Evolutionary conservation across 352 stramenopile genomes (phyloP).

Genomic region (Pythium phragmitis): DNA sequence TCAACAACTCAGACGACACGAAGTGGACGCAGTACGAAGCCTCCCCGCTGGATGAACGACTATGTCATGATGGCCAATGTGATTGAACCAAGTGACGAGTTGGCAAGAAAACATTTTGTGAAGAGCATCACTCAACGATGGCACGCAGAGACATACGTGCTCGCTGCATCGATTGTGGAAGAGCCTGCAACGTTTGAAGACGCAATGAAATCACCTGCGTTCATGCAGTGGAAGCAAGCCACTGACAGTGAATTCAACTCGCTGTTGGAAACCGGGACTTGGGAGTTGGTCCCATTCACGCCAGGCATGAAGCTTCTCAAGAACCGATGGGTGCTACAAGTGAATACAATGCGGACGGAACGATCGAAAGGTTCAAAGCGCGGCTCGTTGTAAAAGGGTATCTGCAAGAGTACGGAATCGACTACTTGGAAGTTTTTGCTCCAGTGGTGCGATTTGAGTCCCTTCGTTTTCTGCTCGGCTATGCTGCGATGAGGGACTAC

Average conservation of each 20-base stretch:
- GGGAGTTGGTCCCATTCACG: conserved; percentile 6
- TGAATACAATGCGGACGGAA: conserved; percentile 3
- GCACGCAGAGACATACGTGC: background rate
- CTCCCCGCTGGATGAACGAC: conserved; percentile 1
- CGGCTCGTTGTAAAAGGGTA: conserved; percentile 8
- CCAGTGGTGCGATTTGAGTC: background rate
- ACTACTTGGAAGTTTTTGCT: conserved; percentile 2
- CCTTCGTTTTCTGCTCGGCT: background rate
- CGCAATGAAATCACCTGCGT: background rate
- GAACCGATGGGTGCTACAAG: conserved; percentile 2
- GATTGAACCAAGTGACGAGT: conserved; percentile 4
- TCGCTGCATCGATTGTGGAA: background rate
- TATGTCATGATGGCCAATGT: background rate
- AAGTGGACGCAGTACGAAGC: conserved; percentile 4
- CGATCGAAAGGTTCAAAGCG: background rate
- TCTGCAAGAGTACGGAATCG: conserved; percentile 8
- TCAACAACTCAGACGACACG: background rate
- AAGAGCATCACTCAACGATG: background rate
- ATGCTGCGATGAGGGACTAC: background rate
- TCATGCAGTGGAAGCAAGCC: conserved; percentile 15
- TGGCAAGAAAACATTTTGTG: background rate
- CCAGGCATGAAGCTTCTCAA: conserved; percentile 5
- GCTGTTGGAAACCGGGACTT: background rate
- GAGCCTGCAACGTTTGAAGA: conserved; percentile 4
- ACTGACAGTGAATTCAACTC: conserved; percentile 5